Evolutionary conservation across 176 grass and related monocot genomes (phyloP).

Genomic region (Puya raimondii): DNA sequence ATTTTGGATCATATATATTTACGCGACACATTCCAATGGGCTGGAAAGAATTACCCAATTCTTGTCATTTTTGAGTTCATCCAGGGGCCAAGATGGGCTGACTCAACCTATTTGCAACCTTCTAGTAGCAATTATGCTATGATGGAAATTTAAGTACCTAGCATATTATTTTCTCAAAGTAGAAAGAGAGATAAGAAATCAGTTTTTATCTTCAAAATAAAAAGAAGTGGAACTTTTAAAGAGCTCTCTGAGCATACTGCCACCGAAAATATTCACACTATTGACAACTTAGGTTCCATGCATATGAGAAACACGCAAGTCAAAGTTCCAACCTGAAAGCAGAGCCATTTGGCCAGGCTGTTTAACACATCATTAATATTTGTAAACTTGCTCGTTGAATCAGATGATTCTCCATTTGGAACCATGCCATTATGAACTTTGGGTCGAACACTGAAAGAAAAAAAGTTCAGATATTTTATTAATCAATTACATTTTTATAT

Average conservation of each 20-base stretch:
- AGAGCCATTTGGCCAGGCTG: conserved; percentile 77
- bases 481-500: background rate
- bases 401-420: conserved; percentile 66
- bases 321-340: conserved; percentile 68
- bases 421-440: conserved; percentile 50
- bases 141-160: too few species aligned
- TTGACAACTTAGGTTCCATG: background rate
- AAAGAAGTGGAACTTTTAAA: background rate
- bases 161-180: background rate
- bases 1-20: too few species aligned
- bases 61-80: too few species aligned
- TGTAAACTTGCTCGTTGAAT: conserved; percentile 81
- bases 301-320: background rate
- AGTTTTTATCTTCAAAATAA: background rate
- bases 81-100: too few species aligned
- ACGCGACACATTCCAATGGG: too few species aligned
- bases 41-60: too few species aligned
- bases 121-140: too few species aligned
- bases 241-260: background rate
- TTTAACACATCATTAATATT: conserved; percentile 62
- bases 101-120: too few species aligned
- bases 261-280: background rate
- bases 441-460: conserved; percentile 47
- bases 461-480: conserved; percentile 7
- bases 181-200: background rate